phyloP scores from a whole-genome alignment of 2,329 filamentous ascomycete genomes.

The Talaromyces sp. region DNA sequence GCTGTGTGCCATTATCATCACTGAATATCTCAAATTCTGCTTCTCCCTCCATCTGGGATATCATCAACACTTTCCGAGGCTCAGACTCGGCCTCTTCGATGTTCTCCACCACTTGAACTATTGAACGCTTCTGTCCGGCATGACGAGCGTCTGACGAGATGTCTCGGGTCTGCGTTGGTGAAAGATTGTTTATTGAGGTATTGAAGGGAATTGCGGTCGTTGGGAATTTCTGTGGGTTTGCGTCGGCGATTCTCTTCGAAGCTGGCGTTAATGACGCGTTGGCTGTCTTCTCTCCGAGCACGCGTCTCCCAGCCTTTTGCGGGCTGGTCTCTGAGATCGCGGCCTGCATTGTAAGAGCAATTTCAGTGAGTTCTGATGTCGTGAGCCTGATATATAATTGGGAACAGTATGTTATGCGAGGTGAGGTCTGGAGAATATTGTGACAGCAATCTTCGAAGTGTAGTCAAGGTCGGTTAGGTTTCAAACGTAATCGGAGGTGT shows the following conservation, averaged over 20 bases:
- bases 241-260: constrained; percentile 21
- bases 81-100: constrained; percentile 23
- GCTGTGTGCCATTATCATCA: constrained; percentile 20
- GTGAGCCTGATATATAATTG: neutral
- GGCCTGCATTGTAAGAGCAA: constrained; percentile 23
- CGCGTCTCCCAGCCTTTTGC: constrained; percentile 36
- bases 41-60: constrained; percentile 12
- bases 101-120: constrained; percentile 36
- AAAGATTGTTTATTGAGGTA: constrained; percentile 19
- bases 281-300: constrained; percentile 40
- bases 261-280: constrained; percentile 40
- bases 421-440: neutral
- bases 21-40: constrained; percentile 24
- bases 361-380: neutral
- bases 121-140: constrained; percentile 40
- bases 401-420: neutral
- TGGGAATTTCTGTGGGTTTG: constrained; percentile 24
- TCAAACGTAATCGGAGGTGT: neutral
- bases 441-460: neutral
- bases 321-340: constrained; percentile 30
- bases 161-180: constrained; percentile 30
- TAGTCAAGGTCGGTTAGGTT: neutral
- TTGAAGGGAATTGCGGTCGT: constrained; percentile 29
- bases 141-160: constrained; percentile 29
- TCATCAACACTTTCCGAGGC: constrained; percentile 20